Base-by-base conservation (phyloP, 148 eudicot genomes). In the Limonium bicolor region DNA sequence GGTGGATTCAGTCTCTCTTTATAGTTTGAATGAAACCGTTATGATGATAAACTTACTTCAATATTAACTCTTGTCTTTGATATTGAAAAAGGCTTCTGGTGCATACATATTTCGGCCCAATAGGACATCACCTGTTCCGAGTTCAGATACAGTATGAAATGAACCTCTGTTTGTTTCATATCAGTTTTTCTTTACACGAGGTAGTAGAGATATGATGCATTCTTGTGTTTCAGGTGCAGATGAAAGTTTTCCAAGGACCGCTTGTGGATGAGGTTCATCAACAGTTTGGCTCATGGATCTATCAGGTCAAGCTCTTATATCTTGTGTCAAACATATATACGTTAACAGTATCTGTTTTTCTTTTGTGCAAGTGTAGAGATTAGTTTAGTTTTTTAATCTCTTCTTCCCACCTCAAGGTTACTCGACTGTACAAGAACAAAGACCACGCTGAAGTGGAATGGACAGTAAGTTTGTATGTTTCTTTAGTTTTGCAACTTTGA, bases 391-490 rank as follows among this genome's bases (percentile, higher is more conserved):
- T n/a, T n/a, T n/a, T n/a, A n/a, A n/a, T n/a, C n/a, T n/a, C n/a
- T n/a, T n/a, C n/a, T n/a, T n/a, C n/a, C n/a, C n/a, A n/a, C n/a
- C 39, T 24, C 46, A 53, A 50, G 93, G 79, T 78, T 61, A 66
- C 72, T 26, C 70, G 96, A 48, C 53, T 86, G 54, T 81, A 78
- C 71, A 86, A 55, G 70, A 74, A 75, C 41, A 78, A 70, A 55
- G 96, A 81, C 46, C 80, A 86, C 54, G 93, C 81, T 66, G 96
- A 86, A 65, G 49, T 86, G 37, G 96, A 86, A 63, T 86, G 54
- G 49, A 81, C 80, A 13, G 95, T 86, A 58, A 70, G 80, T 30
- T 20, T 32, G 15, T 23, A 14, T 17, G 44, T n/a, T n/a, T n/a
- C n/a, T n/a, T n/a, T n/a, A n/a, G n/a, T n/a, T n/a, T n/a, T n/a